Evolutionary conservation across 257 asterid genomes (phyloP).

Genomic region (Asclepias syriaca): DNA sequence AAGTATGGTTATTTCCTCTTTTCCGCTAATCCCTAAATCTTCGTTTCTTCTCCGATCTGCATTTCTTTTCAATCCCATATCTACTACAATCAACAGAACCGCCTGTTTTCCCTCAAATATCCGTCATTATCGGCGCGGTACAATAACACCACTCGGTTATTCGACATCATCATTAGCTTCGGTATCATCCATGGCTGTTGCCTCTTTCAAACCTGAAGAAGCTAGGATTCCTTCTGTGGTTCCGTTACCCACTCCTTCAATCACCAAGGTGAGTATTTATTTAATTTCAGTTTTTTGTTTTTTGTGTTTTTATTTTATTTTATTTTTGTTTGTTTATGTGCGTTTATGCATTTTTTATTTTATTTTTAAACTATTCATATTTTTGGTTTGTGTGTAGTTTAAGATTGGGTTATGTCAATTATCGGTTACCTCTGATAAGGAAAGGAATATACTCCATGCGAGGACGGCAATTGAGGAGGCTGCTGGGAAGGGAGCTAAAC

Average conservation of each 20-base stretch:
- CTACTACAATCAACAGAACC: conserved; percentile 20
- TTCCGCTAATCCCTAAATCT: conserved; percentile 19
- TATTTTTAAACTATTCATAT: not conserved
- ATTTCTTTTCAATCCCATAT: conserved; percentile 9
- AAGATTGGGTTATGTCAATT: conserved; percentile 82
- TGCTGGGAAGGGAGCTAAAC: conserved; percentile 80
- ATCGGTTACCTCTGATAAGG: conserved; percentile 81
- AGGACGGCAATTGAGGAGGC: conserved; percentile 76
- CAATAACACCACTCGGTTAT: conserved; percentile 20
- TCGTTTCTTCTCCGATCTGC: conserved; percentile 27
- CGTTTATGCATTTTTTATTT: conserved; percentile 51
- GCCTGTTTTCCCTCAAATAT: not conserved
- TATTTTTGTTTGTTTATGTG: conserved; percentile 46
- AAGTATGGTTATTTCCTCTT: conserved; percentile 1
- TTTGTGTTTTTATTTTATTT: not conserved
- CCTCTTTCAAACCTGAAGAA: conserved; percentile 53
- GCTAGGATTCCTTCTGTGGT: conserved; percentile 73
- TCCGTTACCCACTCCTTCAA: conserved; percentile 49
- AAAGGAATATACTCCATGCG: conserved; percentile 67
- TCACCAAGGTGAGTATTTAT: conserved; percentile 46
- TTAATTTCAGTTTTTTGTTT: not conserved
- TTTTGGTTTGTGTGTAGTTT: conserved; percentile 40
- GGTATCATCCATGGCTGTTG: conserved; percentile 56
- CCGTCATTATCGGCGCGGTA: conserved; percentile 25
- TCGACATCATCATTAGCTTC: conserved; percentile 16